phyloP scores from a whole-genome alignment of 768 basidiomycete genomes.

The Rhodosporidiobolus sp. region DNA sequence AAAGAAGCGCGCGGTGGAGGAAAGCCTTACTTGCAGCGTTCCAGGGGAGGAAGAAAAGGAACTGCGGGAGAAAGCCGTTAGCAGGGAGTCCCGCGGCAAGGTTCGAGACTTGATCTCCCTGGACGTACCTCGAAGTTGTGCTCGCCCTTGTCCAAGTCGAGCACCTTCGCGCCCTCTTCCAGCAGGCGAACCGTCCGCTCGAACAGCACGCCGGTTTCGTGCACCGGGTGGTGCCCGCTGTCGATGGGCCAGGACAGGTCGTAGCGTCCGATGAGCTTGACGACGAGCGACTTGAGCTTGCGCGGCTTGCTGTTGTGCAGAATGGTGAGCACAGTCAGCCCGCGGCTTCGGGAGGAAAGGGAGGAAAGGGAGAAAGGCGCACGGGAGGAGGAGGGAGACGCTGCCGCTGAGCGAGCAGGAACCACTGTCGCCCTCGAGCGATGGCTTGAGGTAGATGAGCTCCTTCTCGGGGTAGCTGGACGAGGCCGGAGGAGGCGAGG shows the following conservation, averaged over 20 bases:
- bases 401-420: not conserved
- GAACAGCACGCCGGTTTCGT: not conserved
- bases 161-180: not conserved
- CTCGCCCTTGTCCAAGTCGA: not conserved
- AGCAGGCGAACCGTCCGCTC: not conserved
- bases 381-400: not conserved
- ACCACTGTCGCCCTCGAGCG: not conserved
- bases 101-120: too few species aligned
- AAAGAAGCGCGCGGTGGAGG: not conserved
- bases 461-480: not conserved
- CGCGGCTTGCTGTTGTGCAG: not conserved
- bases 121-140: not conserved
- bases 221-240: not conserved
- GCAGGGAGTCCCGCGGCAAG: not conserved
- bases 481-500: not conserved
- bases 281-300: not conserved
- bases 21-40: not conserved
- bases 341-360: too few species aligned
- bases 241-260: constrained; percentile 1
- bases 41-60: not conserved
- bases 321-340: too few species aligned
- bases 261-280: not conserved
- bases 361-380: not conserved
- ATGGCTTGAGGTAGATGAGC: not conserved
- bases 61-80: not conserved